Conservation (phyloP, 148 eudicot genomes). For the Linanthus parryae region DNA sequence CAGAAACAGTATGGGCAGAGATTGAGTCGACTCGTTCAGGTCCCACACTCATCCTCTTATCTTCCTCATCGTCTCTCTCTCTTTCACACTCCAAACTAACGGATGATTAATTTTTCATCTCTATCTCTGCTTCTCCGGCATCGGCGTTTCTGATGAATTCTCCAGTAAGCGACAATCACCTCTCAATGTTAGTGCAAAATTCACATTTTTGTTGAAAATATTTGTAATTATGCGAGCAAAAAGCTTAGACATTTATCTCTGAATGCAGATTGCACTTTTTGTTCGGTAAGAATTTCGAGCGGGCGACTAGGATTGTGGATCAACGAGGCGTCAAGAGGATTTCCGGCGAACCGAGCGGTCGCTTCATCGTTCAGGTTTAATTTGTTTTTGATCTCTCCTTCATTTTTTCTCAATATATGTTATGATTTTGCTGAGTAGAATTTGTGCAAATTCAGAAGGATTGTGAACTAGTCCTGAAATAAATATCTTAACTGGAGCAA, state of each 20-base stretch:
- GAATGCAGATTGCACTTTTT: slow-evolving; percentile 57
- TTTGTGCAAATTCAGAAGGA: no score
- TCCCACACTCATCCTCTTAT: background rate
- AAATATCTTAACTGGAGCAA: no score
- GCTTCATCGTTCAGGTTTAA: slow-evolving; percentile 70
- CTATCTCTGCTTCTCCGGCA: no score
- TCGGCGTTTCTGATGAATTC: no score
- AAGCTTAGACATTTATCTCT: background rate
- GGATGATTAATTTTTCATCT: no score
- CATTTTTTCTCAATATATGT: background rate
- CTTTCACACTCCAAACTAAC: background rate
- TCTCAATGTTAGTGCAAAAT: no score
- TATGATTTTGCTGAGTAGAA: no score
- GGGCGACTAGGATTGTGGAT: slow-evolving; percentile 84
- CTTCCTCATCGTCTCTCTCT: background rate
- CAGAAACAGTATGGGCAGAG: slow-evolving; percentile 58
- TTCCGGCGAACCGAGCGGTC: slow-evolving; percentile 65
- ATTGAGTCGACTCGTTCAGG: slow-evolving; percentile 69
- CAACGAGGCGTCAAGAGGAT: slow-evolving; percentile 72
- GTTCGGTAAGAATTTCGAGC: slow-evolving; percentile 85
- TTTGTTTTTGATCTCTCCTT: background rate
- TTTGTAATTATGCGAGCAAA: no score
- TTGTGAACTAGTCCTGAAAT: no score
- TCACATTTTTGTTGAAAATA: no score
- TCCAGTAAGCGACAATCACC: no score